Evolutionary conservation across 2,329 filamentous ascomycete genomes (phyloP).

Genomic region (Calycina herbarum): DNA sequence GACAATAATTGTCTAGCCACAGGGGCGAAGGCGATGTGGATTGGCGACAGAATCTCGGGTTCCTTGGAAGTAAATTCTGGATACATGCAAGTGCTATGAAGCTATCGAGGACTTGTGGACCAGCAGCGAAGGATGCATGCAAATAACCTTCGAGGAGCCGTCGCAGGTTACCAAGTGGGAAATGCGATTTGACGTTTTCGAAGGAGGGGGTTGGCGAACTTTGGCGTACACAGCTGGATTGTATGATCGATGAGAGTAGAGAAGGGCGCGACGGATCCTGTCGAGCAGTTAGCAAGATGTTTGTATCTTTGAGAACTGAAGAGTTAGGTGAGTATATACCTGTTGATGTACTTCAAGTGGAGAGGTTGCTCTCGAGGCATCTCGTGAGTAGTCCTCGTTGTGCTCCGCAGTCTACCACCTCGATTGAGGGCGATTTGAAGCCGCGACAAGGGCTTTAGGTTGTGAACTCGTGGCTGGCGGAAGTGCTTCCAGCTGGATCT

Average conservation of each 20-base stretch:
- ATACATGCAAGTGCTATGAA: not conserved
- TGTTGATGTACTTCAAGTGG: not conserved
- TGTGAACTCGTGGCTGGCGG: not conserved
- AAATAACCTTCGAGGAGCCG: not conserved
- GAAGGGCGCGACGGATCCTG: not conserved
- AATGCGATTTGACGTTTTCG: not conserved
- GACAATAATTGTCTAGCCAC: not conserved
- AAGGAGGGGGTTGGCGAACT: not conserved
- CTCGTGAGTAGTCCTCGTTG: not conserved
- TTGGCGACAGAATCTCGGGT: not conserved
- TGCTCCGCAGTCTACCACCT: not conserved
- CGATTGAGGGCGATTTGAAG: not conserved
- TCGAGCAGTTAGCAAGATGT: constrained; percentile 1
- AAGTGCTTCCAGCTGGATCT: not conserved
- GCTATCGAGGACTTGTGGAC: not conserved
- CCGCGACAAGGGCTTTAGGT: not conserved
- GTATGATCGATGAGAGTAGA: not conserved
- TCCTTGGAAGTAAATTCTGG: not conserved
- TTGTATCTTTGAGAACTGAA: not conserved
- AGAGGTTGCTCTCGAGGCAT: not conserved
- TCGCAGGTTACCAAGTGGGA: not conserved
- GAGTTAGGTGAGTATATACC: not conserved
- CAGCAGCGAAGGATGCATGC: not conserved
- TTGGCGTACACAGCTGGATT: not conserved
- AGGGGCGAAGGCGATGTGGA: not conserved